Conservation (phyloP, 345 rosid genomes). For the Pistacia atlantica region DNA sequence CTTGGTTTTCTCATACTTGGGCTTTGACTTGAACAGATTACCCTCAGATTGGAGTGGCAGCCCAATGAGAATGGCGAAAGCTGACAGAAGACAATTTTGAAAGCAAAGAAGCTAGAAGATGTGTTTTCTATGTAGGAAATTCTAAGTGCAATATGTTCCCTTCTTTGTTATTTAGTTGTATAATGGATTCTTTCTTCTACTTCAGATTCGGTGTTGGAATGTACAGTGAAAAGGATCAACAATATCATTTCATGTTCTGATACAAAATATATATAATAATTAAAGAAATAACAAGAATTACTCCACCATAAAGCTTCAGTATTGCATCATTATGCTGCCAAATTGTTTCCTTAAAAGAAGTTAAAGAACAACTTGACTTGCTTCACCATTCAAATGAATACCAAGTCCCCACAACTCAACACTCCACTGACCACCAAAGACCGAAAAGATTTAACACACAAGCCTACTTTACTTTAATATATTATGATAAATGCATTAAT, state of each 20-base stretch:
- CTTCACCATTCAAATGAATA: background rate
- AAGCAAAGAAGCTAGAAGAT: conserved; percentile 34
- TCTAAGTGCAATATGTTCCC: conserved; percentile 16
- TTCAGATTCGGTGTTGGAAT: background rate
- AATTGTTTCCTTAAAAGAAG: too few relatives aligned
- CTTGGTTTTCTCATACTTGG: background rate
- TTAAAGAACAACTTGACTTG: background rate
- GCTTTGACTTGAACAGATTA: conserved; percentile 29
- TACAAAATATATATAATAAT: background rate
- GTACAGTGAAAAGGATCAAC: background rate
- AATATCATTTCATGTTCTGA: background rate
- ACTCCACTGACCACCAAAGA: background rate
- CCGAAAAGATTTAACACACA: too few relatives aligned
- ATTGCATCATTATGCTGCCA: background rate
- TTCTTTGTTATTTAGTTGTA: background rate
- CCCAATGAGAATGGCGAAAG: conserved; percentile 42
- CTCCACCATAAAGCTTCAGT: background rate
- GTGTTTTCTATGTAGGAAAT: conserved; percentile 40
- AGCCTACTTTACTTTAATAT: too few relatives aligned
- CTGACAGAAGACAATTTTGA: conserved; percentile 20
- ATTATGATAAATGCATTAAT: too few relatives aligned
- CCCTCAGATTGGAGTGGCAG: conserved; percentile 46
- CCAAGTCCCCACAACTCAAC: background rate
- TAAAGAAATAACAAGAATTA: background rate
- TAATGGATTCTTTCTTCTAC: background rate